phyloP scores from a whole-genome alignment of 2,329 filamentous ascomycete species.

The Colletotrichum australisinense region DNA sequence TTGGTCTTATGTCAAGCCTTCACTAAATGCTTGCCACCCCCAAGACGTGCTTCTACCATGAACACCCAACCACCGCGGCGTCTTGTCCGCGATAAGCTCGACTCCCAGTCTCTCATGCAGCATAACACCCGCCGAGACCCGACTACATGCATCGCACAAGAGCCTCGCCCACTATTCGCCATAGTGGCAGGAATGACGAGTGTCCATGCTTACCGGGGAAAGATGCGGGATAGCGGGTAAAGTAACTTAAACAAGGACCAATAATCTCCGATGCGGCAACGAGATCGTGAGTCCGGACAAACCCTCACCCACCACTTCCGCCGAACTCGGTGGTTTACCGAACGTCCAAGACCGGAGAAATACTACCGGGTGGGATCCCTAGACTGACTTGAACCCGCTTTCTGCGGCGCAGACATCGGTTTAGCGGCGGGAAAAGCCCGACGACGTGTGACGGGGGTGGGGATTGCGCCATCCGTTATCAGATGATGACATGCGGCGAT shows the following conservation, averaged over 20 bases:
- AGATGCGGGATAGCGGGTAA: slow-evolving; percentile 18
- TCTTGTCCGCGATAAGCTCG: slow-evolving; percentile 11
- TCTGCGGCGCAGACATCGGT: background rate
- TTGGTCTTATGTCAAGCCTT: background rate
- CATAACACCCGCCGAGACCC: slow-evolving; percentile 16
- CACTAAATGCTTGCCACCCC: background rate
- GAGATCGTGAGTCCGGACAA: slow-evolving; percentile 1
- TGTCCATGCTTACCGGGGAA: slow-evolving; percentile 10
- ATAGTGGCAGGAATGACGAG: slow-evolving; percentile 31
- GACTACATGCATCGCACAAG: background rate
- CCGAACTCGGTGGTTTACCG: slow-evolving; percentile 21
- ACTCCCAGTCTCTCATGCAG: background rate
- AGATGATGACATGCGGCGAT: slow-evolving; percentile 35
- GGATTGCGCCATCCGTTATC: slow-evolving; percentile 36
- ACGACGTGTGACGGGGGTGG: slow-evolving; percentile 7
- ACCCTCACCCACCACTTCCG: background rate
- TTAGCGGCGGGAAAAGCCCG: background rate
- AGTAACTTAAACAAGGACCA: background rate
- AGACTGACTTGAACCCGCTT: background rate
- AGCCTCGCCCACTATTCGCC: slow-evolving; percentile 26
- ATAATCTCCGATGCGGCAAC: slow-evolving; percentile 22
- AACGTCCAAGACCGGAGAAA: background rate
- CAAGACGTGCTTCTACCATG: background rate
- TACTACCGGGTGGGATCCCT: background rate
- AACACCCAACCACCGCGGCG: background rate